Conservation (phyloP, 495 filamentous ascomycete genomes). For the Penicillium cinerascens region DNA sequence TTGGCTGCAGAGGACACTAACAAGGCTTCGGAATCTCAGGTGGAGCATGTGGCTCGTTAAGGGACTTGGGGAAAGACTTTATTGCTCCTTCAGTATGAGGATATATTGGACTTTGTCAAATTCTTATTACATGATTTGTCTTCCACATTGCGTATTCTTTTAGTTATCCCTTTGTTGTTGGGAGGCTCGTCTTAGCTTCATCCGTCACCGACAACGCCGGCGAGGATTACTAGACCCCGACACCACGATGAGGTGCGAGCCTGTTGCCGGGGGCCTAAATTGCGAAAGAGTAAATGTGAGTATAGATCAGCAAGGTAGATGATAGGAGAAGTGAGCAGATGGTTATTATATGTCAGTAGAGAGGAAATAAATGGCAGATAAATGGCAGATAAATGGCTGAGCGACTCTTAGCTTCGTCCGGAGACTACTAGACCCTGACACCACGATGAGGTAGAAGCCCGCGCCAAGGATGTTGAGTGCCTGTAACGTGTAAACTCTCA, state of each 20-base stretch:
- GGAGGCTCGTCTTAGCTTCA: neutral
- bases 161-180: neutral
- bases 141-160: neutral
- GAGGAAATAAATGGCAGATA: too few species aligned
- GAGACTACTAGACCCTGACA: too few species aligned
- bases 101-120: neutral
- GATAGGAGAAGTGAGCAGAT: too few species aligned
- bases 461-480: too few species aligned
- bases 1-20: constrained; percentile 1
- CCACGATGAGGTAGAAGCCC: too few species aligned
- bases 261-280: neutral
- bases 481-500: too few species aligned
- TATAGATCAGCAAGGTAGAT: too few species aligned
- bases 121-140: neutral
- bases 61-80: neutral
- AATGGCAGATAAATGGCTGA: too few species aligned
- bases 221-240: neutral
- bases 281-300: constrained; percentile 1
- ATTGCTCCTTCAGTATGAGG: neutral
- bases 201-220: neutral
- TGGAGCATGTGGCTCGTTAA: neutral
- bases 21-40: constrained; percentile 8
- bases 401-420: too few species aligned
- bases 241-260: too few species aligned
- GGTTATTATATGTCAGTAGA: too few species aligned